A percentile compares a stretch with the other conserved stretches of the same genome.
phyloP scores from a whole-genome alignment of 768 basidiomycete genomes.

The Termitomyces sp. region DNA sequence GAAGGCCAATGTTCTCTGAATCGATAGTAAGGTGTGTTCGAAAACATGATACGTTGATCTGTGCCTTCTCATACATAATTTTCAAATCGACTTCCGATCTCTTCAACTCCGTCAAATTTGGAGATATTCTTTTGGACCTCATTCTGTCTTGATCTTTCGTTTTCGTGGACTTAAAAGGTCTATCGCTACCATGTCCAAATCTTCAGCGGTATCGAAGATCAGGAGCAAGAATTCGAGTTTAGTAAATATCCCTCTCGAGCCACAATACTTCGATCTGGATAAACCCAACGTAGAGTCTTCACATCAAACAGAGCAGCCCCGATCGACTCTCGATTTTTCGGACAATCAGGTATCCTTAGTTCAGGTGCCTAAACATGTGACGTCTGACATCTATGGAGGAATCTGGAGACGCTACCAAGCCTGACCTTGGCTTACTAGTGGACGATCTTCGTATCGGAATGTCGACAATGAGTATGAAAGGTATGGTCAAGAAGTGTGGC shows the following conservation, averaged over 20 bases:
- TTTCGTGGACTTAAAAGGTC: not conserved
- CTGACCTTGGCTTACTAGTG: not conserved
- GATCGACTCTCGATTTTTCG: not conserved
- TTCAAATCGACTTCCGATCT: not conserved
- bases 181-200: not conserved
- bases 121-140: too few species aligned
- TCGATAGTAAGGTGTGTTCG: not conserved
- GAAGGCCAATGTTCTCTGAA: not conserved
- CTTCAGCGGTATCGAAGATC: not conserved
- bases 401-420: not conserved
- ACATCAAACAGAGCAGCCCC: not conserved
- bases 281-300: not conserved
- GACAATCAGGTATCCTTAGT: not conserved
- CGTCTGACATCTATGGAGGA: not conserved
- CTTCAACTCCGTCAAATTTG: not conserved
- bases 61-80: not conserved
- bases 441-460: not conserved
- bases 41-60: not conserved
- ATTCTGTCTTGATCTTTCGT: not conserved
- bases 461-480: not conserved
- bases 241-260: not conserved
- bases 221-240: not conserved
- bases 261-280: not conserved
- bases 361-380: not conserved
- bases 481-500: not conserved